These are phyloP conservation scores for Lepidium didymum DNA, from an alignment of 345 rosid genomes.

Conservation along the genomic window DNA sequence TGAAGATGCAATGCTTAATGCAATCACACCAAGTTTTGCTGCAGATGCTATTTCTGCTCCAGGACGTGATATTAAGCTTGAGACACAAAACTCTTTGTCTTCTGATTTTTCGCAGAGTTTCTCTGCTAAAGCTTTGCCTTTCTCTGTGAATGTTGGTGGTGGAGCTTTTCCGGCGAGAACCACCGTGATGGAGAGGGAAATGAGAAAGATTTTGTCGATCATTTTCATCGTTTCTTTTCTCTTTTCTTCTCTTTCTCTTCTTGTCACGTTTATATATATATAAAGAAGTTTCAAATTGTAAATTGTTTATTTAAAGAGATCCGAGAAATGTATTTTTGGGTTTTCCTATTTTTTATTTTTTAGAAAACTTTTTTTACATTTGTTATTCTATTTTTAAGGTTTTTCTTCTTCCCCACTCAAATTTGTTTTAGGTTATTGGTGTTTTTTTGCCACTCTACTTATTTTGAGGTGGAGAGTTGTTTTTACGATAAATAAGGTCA, in stretches of 20 bases:
- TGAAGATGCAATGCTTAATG: conserved; percentile 37
- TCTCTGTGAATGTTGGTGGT: conserved; percentile 30
- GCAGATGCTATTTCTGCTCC: conserved; percentile 36
- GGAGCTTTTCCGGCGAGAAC: conserved; percentile 22
- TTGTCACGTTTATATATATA: neutral
- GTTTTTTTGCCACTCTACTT: conserved; percentile 6
- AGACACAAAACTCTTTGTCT: conserved; percentile 40
- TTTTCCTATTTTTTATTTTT: neutral
- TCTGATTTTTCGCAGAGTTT: conserved; percentile 35
- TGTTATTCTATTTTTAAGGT: conserved; percentile 10
- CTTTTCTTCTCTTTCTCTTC: neutral
- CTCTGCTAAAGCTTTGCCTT: conserved; percentile 25
- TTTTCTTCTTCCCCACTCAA: neutral
- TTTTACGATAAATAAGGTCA: conserved; percentile 15
- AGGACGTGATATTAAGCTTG: conserved; percentile 37
- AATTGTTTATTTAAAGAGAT: conserved; percentile 14
- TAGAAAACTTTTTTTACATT: neutral
- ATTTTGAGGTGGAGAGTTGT: neutral
- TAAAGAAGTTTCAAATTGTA: neutral
- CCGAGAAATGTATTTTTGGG: neutral
- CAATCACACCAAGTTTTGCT: conserved; percentile 39
- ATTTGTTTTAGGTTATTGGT: conserved; percentile 7
- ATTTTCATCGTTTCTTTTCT: conserved; percentile 7
- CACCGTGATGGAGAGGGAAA: conserved; percentile 12
- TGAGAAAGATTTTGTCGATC: conserved; percentile 21